phyloP scores from a whole-genome alignment of 108 stramenopile species.

The Nannochloropsis salina region DNA sequence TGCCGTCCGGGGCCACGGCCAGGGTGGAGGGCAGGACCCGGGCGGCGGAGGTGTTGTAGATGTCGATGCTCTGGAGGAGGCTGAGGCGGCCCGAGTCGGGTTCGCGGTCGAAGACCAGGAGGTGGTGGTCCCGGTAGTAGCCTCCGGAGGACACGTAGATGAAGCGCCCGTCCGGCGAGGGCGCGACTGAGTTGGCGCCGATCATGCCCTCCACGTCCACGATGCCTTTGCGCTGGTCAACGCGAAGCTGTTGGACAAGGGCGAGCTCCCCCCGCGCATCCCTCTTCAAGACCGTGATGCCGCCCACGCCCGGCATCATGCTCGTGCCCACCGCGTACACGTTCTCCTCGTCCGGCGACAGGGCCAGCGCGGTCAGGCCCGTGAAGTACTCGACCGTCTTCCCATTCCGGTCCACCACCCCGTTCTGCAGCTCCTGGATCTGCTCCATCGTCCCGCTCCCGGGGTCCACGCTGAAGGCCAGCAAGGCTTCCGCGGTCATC shows the following conservation, averaged over 20 bases:
- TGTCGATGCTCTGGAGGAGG: background rate
- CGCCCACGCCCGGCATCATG: background rate
- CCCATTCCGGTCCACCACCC: conserved; percentile 8
- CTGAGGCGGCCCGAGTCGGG: background rate
- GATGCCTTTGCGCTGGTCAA: background rate
- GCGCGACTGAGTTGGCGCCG: background rate
- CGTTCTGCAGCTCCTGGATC: background rate
- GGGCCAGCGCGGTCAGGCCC: background rate
- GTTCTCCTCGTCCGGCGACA: background rate
- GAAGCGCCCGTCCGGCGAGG: background rate
- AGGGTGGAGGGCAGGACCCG: conserved; percentile 11
- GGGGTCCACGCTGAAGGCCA: background rate
- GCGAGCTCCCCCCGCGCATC: background rate
- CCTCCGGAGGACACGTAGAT: background rate
- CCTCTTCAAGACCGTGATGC: background rate
- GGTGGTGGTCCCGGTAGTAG: conserved; percentile 7
- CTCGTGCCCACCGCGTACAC: background rate
- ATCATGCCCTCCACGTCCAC: background rate
- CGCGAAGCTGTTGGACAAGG: background rate
- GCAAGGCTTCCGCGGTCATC: background rate
- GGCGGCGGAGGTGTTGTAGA: background rate
- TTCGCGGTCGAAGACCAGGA: background rate
- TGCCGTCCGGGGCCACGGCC: background rate
- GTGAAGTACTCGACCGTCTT: background rate
- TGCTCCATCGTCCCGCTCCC: background rate